These are phyloP conservation scores for Ceratocystis diversiconidia DNA, from an alignment of 2,329 filamentous ascomycete genomes.

Conservation along the genomic window DNA sequence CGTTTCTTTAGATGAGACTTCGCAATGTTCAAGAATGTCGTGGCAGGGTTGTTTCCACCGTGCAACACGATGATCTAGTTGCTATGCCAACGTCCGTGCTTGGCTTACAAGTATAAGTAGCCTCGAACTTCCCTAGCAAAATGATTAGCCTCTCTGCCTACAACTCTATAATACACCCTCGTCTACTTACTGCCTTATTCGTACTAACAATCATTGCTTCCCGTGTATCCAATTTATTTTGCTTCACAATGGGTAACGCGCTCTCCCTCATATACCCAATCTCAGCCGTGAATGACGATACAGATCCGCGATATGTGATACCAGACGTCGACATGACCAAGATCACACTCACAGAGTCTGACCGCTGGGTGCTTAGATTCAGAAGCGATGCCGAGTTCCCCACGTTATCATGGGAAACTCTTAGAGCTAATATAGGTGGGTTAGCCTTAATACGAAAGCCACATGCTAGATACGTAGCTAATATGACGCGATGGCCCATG, in stretches of 20 bases:
- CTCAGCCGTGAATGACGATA: neutral
- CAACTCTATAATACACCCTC: neutral
- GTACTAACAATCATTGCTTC: neutral
- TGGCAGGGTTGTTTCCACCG: neutral
- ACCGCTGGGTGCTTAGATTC: constrained; percentile 16
- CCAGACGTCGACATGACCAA: constrained; percentile 17
- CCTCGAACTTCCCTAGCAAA: neutral
- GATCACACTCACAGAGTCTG: constrained; percentile 14
- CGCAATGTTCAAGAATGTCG: neutral
- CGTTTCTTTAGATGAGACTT: neutral
- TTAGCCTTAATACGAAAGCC: neutral
- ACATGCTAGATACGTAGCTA: neutral
- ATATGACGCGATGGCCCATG: neutral
- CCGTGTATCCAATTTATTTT: neutral
- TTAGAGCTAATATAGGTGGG: constrained; percentile 14
- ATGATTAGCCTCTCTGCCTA: neutral
- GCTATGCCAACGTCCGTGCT: neutral
- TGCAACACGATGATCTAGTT: neutral
- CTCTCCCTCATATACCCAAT: constrained; percentile 13
- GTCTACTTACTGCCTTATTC: neutral
- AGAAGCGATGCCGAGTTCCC: constrained; percentile 16
- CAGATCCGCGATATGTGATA: constrained; percentile 16
- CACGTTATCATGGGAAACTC: constrained; percentile 9
- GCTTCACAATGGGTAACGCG: constrained; percentile 16
- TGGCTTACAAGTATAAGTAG: neutral